Conservation (phyloP, 805 yeast species). For the Pichia ethanolica region DNA sequence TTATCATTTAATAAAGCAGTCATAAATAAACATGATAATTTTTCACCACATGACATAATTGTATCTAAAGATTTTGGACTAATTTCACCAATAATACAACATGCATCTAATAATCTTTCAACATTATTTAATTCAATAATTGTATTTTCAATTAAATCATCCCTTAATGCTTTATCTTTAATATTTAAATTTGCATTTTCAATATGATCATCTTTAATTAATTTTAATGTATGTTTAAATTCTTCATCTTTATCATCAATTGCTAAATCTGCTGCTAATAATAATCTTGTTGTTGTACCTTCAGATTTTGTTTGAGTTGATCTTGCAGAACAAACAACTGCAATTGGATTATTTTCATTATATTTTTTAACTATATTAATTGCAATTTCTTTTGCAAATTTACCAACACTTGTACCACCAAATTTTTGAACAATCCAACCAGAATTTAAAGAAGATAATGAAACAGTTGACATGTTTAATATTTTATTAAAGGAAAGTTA, state of each 20-base stretch:
- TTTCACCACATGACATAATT: slow-evolving; percentile 91
- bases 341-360: slow-evolving; percentile 57
- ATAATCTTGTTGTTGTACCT: slow-evolving; percentile 87
- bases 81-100: slow-evolving; percentile 87
- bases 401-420: slow-evolving; percentile 97
- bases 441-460: slow-evolving; percentile 18
- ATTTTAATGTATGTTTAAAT: slow-evolving; percentile 50
- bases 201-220: slow-evolving; percentile 72
- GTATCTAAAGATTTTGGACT: slow-evolving; percentile 81
- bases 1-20: slow-evolving; percentile 75
- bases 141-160: slow-evolving; percentile 51
- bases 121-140: slow-evolving; percentile 60
- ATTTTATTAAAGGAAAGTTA: no score
- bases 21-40: slow-evolving; percentile 84
- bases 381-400: slow-evolving; percentile 79
- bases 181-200: slow-evolving; percentile 58
- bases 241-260: slow-evolving; percentile 45
- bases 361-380: slow-evolving; percentile 74
- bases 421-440: slow-evolving; percentile 87
- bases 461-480: slow-evolving; percentile 16
- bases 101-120: slow-evolving; percentile 69
- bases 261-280: slow-evolving; percentile 78
- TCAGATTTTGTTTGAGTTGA: slow-evolving; percentile 86
- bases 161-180: slow-evolving; percentile 36
- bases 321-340: slow-evolving; percentile 94